phyloP scores from a whole-genome alignment of 1,284 basidiomycete species.

The Cutaneotrichosporon cutaneum region DNA sequence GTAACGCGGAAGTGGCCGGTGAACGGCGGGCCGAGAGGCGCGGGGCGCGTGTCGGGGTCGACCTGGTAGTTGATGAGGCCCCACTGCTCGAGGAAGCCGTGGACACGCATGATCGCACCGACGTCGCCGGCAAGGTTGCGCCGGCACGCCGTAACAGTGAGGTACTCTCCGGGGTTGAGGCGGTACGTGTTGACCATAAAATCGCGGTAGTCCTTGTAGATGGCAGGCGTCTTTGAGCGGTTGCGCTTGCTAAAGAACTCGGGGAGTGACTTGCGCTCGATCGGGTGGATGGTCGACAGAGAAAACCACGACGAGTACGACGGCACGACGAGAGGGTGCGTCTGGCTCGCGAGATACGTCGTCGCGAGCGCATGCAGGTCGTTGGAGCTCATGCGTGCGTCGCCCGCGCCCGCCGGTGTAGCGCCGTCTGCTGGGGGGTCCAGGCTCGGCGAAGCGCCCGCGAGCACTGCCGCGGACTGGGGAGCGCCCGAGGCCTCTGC shows the following conservation, averaged over 20 bases:
- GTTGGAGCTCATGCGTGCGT: slow-evolving; percentile 38
- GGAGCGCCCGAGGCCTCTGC: slow-evolving; percentile 30
- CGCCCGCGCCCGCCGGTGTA: slow-evolving; percentile 29
- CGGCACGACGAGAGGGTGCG: slow-evolving; percentile 94
- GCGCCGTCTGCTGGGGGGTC: slow-evolving; percentile 22
- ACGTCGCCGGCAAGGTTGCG: slow-evolving; percentile 97
- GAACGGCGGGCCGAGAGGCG: slow-evolving; percentile 92
- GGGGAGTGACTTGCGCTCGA: slow-evolving; percentile 88
- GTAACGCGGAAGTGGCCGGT: slow-evolving; percentile 98
- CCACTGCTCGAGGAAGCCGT: slow-evolving; percentile 99
- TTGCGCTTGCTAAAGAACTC: slow-evolving; percentile 98
- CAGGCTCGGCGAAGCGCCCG: slow-evolving; percentile 18
- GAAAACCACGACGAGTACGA: slow-evolving; percentile 99
- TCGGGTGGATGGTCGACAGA: slow-evolving; percentile 86
- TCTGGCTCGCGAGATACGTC: slow-evolving; percentile 88
- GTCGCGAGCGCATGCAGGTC: slow-evolving; percentile 53
- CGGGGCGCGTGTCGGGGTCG: slow-evolving; percentile 92
- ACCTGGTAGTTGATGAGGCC: slow-evolving; percentile 99
- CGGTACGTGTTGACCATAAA: slow-evolving; percentile 99
- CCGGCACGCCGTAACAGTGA: slow-evolving; percentile 95
- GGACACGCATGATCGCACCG: slow-evolving; percentile 97
- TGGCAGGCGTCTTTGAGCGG: slow-evolving; percentile 89
- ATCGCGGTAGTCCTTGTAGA: slow-evolving; percentile 99
- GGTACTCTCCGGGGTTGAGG: slow-evolving; percentile 88
- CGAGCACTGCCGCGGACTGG: slow-evolving; percentile 15